Evolutionary conservation across 306 rosid species (phyloP), one percentile per base, ranked within the genome.

Genomic region (Ormosia emarginata): DNA sequence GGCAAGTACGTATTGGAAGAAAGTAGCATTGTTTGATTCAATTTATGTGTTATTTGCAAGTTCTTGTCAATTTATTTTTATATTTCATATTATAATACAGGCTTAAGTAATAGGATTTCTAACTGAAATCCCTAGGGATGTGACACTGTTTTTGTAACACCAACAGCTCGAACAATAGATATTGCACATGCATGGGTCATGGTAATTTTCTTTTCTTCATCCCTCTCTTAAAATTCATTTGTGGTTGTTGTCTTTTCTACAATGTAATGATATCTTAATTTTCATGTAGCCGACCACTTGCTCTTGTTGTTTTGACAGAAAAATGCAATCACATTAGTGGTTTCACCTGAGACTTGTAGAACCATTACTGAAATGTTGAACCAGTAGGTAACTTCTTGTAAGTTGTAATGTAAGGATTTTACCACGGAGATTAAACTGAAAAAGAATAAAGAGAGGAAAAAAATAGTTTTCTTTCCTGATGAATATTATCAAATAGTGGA

Each of bases 131-230:
- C 86, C 3, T 87, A 94, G 98, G 98, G 98, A 78, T 95, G 97
- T 86, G 97, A 93, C 88, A 95, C 98, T 49, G 98, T 87, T 75
- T 95, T 95, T 83, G 98, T 95, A 64, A 93, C 98, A 57, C 94
- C 98, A 88, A 93, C 98, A 8, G 98, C 98, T 86, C 98, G 98
- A 85, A 89, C 98, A 66, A 90, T 93, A 77, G 98, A 93, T 87
- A 93, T 95, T 61, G 92, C 95, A 34, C 92, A 90, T 72, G 95
- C 98, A 6, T 95, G 98, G 98, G 73, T 91, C 87, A 95, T 93
- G 98, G 98, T 95, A 88, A 84, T 81, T 58, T 81, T 63, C 9
- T 39, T 59, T 29, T 9, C 63, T 81, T 73, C 12, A n/a, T 49
- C 49, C 6, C 6, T 71, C 43, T 74, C 39, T 64, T 63, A 64